Conservation (phyloP, 2,329 filamentous ascomycete genomes). For the Penicillium aurantiogriseum region DNA sequence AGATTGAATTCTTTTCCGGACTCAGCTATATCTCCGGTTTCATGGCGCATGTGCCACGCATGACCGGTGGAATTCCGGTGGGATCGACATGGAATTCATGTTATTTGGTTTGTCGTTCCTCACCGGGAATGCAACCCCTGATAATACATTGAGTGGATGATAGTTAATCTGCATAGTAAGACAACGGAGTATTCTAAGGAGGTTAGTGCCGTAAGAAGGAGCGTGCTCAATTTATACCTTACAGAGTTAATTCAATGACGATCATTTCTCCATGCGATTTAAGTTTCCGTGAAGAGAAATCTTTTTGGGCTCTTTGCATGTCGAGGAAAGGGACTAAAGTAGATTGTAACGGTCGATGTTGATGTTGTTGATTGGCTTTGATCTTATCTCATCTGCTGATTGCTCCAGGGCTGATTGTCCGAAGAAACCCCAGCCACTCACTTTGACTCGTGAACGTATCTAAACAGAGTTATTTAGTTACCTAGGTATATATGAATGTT, state of each 20-base stretch:
- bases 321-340: background rate
- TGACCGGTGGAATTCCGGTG: slow-evolving; percentile 18
- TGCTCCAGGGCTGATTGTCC: too few species aligned
- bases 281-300: background rate
- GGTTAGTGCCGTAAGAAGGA: background rate
- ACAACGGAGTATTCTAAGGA: background rate
- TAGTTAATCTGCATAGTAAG: background rate
- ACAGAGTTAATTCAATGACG: background rate
- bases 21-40: slow-evolving; percentile 3
- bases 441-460: background rate
- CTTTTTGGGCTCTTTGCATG: background rate
- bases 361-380: background rate
- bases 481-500: background rate
- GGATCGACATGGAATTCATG: slow-evolving; percentile 17
- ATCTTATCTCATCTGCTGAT: too few species aligned
- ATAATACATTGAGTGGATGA: background rate
- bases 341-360: too few species aligned
- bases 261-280: background rate
- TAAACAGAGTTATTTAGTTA: too few species aligned
- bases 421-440: background rate
- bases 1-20: background rate
- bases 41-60: background rate
- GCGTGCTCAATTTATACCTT: background rate
- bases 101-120: background rate
- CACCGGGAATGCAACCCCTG: background rate